Evolutionary conservation across 768 basidiomycete genomes (phyloP), one percentile per base, ranked within the genome.

Genomic region (Leccinum boreale): DNA sequence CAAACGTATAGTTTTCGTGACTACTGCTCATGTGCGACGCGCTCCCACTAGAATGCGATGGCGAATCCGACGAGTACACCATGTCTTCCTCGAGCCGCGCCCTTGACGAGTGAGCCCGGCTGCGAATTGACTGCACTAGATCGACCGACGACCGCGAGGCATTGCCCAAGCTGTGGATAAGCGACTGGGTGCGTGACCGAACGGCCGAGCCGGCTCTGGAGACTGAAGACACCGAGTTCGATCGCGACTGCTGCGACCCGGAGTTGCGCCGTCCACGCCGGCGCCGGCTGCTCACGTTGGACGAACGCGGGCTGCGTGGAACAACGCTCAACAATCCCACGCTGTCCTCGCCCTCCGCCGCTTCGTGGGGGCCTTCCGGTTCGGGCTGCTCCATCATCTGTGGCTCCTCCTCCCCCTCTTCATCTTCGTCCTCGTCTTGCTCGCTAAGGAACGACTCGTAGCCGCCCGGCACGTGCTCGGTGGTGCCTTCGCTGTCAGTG

Each of bases 1-100:
- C 90, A 71, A 91, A 92, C 9, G 89, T 91, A 68, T 89, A 79
- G 67, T 89, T 89, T 65, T 89, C 87, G 0, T 78, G 77, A 49
- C 79, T 82, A 62, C 78, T 80, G 10, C 65, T 26, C 4, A 56
- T 58, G 53, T 73, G 71, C 19, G 77, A 79, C 47, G 75, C 79
- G 59, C 82, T 84, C 24, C 82, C 83, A 39, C 36, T 39, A 29
- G 78, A 74, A 52, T 60, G 65, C 12, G 74, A 75, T 7, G 62
- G 70, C 3, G 70, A 70, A 63, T 74, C 73, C 11, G 78, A 73
- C 31, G 65, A 57, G 60, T 70, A 75, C 55, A 67, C 62, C 48
- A 67, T 66, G 49, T 83, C 83, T 56, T 86, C 85, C 59, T 85
- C 83, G n/a, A 88, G 74, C 56, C 86, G 73, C 6, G 81, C 83